phyloP scores from a whole-genome alignment of 148 eudicot species.

The Dysphania ambrosioides region DNA sequence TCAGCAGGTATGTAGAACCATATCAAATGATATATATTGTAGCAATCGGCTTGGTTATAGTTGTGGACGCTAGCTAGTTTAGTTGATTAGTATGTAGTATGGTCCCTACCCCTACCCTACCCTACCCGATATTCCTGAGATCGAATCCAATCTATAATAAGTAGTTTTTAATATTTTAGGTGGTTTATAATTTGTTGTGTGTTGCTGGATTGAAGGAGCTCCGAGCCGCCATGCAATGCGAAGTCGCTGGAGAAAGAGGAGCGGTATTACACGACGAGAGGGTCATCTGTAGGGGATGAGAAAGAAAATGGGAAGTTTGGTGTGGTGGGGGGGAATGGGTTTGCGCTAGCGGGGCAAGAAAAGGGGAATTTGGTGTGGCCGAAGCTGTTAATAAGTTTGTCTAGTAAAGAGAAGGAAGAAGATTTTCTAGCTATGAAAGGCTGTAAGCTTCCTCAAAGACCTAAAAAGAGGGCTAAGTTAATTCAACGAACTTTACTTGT shows the following conservation, averaged over 20 bases:
- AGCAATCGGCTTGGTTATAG: no score
- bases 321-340: not conserved
- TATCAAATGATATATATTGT: no score
- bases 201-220: slow-evolving; percentile 8
- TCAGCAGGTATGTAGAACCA: no score
- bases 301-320: slow-evolving; percentile 39
- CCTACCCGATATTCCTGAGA: no score
- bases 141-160: no score
- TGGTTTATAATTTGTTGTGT: no score
- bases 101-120: no score
- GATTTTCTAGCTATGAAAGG: slow-evolving; percentile 98
- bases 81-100: no score
- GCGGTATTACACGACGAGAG: slow-evolving; percentile 75
- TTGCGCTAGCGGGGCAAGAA: slow-evolving; percentile 27
- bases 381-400: slow-evolving; percentile 50
- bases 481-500: slow-evolving; percentile 78
- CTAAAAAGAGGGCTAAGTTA: slow-evolving; percentile 86
- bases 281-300: slow-evolving; percentile 43
- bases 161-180: no score
- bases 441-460: slow-evolving; percentile 93
- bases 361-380: slow-evolving; percentile 59
- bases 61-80: no score
- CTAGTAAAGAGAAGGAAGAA: slow-evolving; percentile 97
- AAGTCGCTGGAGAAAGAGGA: slow-evolving; percentile 75
- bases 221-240: slow-evolving; percentile 13